These are phyloP conservation scores for Aphanomyces invadans DNA, from an alignment of 352 stramenopile species.

Conservation along the genomic window DNA sequence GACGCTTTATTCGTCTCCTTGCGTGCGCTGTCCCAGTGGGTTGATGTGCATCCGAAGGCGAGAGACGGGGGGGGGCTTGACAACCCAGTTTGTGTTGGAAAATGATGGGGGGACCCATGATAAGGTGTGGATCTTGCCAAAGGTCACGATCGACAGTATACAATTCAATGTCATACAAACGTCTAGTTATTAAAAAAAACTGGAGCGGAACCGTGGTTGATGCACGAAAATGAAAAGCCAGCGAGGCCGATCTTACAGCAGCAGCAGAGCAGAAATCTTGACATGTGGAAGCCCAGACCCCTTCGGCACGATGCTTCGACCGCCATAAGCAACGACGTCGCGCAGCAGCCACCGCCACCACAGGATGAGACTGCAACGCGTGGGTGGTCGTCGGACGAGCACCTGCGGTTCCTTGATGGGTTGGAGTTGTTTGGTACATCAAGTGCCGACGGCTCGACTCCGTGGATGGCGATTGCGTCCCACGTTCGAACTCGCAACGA, in stretches of 20 bases:
- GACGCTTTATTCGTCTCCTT: too few relatives aligned
- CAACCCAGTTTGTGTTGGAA: not conserved
- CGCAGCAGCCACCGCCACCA: too few relatives aligned
- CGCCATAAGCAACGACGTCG: not conserved
- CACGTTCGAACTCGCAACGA: slow-evolving; percentile 63
- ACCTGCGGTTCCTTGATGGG: slow-evolving; percentile 72
- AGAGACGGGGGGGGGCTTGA: too few relatives aligned
- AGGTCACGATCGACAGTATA: not conserved
- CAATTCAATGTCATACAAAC: not conserved
- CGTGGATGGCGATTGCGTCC: slow-evolving; percentile 57
- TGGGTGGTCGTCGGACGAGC: slow-evolving; percentile 57
- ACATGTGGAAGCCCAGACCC: not conserved
- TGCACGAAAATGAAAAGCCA: not conserved
- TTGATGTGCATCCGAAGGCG: too few relatives aligned
- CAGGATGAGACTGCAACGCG: too few relatives aligned
- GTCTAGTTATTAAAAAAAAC: not conserved
- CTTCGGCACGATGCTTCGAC: not conserved
- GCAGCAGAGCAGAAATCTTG: too few relatives aligned
- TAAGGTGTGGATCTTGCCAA: not conserved
- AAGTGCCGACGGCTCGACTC: slow-evolving; percentile 31
- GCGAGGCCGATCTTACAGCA: not conserved
- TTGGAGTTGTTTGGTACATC: slow-evolving; percentile 54
- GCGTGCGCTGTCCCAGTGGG: too few relatives aligned
- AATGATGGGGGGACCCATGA: not conserved
- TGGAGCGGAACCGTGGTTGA: too few relatives aligned